Percentiles rank a stretch among this genome's conserved stretches.
Conservation (phyloP, 192 early-diverging fungal species). For the Rhizophagus sp. region DNA sequence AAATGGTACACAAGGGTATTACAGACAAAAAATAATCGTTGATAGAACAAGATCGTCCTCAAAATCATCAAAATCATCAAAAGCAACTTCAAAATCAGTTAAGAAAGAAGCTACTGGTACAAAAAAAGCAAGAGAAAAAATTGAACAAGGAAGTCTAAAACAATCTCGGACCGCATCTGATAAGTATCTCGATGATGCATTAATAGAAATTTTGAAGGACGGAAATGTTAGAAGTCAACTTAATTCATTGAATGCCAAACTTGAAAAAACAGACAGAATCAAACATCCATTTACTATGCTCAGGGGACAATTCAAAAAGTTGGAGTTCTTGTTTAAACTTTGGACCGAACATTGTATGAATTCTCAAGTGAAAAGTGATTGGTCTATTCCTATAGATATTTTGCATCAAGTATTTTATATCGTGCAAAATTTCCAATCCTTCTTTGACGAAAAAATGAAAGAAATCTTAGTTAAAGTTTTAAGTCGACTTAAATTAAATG, state of each 20-base stretch:
- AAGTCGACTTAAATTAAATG: background rate
- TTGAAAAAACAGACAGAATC: background rate
- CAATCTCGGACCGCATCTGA: background rate
- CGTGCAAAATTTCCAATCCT: constrained; percentile 18
- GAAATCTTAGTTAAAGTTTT: constrained; percentile 3
- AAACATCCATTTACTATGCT: background rate
- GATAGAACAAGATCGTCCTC: background rate
- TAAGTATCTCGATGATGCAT: background rate
- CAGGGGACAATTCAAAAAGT: background rate
- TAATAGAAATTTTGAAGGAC: background rate
- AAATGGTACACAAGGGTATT: constrained; percentile 14
- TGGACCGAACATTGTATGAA: constrained; percentile 6
- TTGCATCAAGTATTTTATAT: constrained; percentile 22
- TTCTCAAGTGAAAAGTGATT: background rate
- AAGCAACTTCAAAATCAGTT: background rate
- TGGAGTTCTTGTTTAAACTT: constrained; percentile 24
- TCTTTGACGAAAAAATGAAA: background rate
- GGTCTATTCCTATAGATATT: constrained; percentile 13
- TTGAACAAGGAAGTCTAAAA: background rate
- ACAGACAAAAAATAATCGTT: background rate
- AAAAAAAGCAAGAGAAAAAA: background rate
- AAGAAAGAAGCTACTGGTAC: background rate
- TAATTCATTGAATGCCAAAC: background rate
- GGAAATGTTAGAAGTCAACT: background rate
- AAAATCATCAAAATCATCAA: background rate